Conservation (phyloP, 108 stramenopile species). For the Craspedostauros australis region DNA sequence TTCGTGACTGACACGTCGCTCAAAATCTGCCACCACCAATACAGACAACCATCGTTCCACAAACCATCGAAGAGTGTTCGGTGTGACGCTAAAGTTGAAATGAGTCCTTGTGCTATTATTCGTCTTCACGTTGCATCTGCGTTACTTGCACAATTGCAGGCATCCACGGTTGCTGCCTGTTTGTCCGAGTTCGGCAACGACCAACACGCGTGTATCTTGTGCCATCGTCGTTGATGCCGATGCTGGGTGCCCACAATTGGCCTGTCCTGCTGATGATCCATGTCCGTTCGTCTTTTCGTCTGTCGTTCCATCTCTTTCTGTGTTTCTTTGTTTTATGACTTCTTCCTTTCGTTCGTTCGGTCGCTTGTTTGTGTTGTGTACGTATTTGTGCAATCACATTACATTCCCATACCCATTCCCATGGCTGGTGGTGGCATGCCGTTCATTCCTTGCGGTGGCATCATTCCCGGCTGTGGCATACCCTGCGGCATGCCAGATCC, state of each 20-base stretch:
- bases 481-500: slow-evolving; percentile 19
- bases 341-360: neutral
- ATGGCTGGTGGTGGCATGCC: neutral
- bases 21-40: too few relatives aligned
- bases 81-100: too few relatives aligned
- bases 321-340: neutral
- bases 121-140: too few relatives aligned
- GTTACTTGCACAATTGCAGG: too few relatives aligned
- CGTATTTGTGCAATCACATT: neutral
- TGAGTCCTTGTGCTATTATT: too few relatives aligned
- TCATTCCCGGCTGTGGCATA: slow-evolving; percentile 27
- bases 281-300: too few relatives aligned
- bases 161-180: neutral
- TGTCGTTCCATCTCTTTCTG: too few relatives aligned
- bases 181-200: neutral
- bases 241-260: too few relatives aligned
- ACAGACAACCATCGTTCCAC: too few relatives aligned
- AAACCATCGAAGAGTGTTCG: too few relatives aligned
- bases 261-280: too few relatives aligned
- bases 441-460: slow-evolving; percentile 7
- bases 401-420: slow-evolving; percentile 23
- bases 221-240: neutral
- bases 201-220: neutral
- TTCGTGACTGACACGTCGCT: too few relatives aligned
- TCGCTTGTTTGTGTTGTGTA: neutral